phyloP scores from a whole-genome alignment of 2,329 filamentous ascomycete genomes.

The Colletotrichum incanum region DNA sequence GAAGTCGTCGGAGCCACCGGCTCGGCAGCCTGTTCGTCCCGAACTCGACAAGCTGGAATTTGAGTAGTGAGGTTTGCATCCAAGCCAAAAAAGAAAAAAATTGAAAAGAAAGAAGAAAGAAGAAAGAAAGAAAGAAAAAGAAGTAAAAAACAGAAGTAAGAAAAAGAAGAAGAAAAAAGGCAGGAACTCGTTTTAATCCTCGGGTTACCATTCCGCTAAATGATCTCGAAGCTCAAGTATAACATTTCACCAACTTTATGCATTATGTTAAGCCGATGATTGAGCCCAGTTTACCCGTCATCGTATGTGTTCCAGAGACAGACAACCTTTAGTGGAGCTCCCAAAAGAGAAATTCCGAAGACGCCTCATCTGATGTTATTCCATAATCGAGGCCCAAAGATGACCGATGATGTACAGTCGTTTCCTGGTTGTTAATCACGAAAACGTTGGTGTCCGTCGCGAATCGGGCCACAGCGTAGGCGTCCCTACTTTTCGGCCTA shows the following conservation, averaged over 20 bases:
- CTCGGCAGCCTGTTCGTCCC: background rate
- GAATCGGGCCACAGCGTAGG: background rate
- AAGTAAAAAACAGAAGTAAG: no score
- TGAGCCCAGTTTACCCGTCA: background rate
- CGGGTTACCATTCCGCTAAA: background rate
- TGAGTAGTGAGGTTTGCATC: background rate
- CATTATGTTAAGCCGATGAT: no score
- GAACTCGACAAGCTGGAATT: background rate
- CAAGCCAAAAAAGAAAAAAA: no score
- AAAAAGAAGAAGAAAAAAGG: no score
- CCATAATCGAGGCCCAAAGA: background rate
- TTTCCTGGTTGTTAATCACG: background rate
- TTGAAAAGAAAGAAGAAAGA: no score
- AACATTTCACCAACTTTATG: background rate
- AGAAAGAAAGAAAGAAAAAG: no score
- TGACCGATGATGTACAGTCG: background rate
- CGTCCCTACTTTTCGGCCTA: background rate
- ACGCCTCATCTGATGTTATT: accelerated
- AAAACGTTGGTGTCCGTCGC: background rate
- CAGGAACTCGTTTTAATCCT: no score
- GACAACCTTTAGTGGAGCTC: no score
- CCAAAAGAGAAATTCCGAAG: background rate
- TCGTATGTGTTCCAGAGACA: background rate
- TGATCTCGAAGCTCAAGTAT: background rate
- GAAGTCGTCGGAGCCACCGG: background rate